A percentile compares a stretch with the other conserved stretches of the same genome.
Evolutionary conservation across 768 basidiomycete genomes (phyloP).

Genomic region (Amanita fuliginea): DNA sequence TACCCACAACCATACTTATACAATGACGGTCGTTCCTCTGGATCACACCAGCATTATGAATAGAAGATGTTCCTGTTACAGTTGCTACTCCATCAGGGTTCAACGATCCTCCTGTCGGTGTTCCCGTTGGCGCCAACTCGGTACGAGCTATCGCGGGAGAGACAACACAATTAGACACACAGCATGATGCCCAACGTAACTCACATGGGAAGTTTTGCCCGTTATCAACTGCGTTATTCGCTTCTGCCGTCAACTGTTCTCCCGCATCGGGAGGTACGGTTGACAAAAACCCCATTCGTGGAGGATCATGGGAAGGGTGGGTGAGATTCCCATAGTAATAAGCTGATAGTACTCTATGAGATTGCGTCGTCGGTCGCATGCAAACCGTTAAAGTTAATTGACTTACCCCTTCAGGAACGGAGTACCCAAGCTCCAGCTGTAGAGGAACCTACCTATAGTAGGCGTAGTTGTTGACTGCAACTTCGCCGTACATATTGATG

Average conservation of each 20-base stretch:
- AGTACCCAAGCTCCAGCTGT: conserved; percentile 69
- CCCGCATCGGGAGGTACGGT: conserved; percentile 52
- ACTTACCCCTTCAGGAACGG: conserved; percentile 65
- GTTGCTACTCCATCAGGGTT: not conserved
- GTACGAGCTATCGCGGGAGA: not conserved
- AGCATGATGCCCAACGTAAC: not conserved
- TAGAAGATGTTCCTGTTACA: not conserved
- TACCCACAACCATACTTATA: no score
- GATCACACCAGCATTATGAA: not conserved
- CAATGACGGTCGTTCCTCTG: not conserved
- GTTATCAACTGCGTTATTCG: not conserved
- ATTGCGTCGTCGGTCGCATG: not conserved
- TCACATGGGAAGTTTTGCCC: not conserved
- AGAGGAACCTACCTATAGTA: conserved; percentile 42
- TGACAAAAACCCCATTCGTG: conserved; percentile 61
- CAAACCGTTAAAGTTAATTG: not conserved
- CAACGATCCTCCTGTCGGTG: not conserved
- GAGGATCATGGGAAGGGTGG: conserved; percentile 55
- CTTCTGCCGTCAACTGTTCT: conserved; percentile 13
- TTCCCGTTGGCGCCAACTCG: not conserved
- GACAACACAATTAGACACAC: not conserved
- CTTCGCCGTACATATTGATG: conserved; percentile 38
- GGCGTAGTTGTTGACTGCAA: conserved; percentile 58
- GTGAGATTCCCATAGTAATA: conserved; percentile 68
- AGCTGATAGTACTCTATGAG: conserved; percentile 44